Evolutionary conservation across 31 red algal species (phyloP).

Genomic region (Porphyra umbilicalis): DNA sequence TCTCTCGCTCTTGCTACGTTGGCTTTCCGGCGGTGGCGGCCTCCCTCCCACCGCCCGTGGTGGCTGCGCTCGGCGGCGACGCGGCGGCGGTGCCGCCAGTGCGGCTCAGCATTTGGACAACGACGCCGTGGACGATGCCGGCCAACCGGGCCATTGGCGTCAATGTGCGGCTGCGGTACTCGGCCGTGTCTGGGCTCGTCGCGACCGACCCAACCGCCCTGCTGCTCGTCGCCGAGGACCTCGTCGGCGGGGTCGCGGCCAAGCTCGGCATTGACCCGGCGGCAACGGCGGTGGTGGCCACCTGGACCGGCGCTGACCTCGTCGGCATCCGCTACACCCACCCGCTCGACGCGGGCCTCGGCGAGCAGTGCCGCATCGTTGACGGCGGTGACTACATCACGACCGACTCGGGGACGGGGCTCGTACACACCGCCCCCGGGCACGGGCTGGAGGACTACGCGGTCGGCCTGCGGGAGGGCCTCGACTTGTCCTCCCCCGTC

Average conservation of each 20-base stretch:
- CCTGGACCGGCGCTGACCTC: conserved; percentile 53
- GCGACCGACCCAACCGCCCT: conserved; percentile 28
- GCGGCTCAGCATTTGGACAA: conserved; percentile 88
- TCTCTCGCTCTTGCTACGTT: conserved; percentile 82
- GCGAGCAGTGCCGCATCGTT: conserved; percentile 42
- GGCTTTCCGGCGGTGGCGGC: conserved; percentile 30
- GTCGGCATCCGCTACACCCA: conserved; percentile 73
- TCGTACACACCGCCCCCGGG: conserved; percentile 97
- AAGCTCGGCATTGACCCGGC: conserved; percentile 20
- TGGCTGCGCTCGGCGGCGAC: conserved; percentile 14
- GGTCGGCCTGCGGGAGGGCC: conserved; percentile 74
- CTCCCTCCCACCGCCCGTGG: background rate
- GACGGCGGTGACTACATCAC: conserved; percentile 96
- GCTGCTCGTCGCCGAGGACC: conserved; percentile 67
- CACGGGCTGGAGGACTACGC: conserved; percentile 97
- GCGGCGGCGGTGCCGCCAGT: background rate
- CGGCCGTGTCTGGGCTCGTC: conserved; percentile 29
- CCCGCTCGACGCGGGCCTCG: conserved; percentile 44
- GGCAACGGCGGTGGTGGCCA: conserved; percentile 3
- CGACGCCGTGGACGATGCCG: conserved; percentile 99
- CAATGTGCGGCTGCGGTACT: conserved; percentile 66
- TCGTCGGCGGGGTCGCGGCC: conserved; percentile 27
- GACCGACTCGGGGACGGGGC: conserved; percentile 95
- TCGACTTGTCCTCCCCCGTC: conserved; percentile 85
- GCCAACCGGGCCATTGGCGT: conserved; percentile 95